A percentile compares a stretch with the other conserved stretches of the same genome.
Evolutionary conservation across 2,329 filamentous ascomycete genomes (phyloP).

Genomic region (Verticillium nonalfalfae): DNA sequence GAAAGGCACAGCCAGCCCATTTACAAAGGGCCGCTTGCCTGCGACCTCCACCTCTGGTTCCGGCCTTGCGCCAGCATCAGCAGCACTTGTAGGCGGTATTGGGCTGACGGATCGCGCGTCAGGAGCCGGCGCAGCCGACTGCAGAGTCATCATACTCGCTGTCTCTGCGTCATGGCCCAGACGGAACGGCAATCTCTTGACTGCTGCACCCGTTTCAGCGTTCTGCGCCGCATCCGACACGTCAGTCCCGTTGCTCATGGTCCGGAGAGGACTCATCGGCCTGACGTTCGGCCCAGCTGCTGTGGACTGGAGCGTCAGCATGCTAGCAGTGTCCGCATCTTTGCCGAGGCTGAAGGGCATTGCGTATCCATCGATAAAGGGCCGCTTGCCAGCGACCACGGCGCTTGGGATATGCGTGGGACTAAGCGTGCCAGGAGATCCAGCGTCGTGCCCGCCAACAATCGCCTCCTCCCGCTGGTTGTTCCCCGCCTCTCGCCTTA

Average conservation of each 20-base stretch:
- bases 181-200: conserved; percentile 67
- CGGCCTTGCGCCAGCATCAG: background rate
- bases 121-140: conserved; percentile 29
- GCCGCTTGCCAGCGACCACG: conserved; percentile 53
- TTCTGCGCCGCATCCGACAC: background rate
- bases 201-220: conserved; percentile 43
- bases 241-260: background rate
- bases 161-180: conserved; percentile 57
- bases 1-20: conserved; percentile 68
- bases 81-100: background rate
- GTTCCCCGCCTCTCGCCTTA: conserved; percentile 28
- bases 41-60: conserved; percentile 41
- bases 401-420: conserved; percentile 36
- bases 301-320: conserved; percentile 54
- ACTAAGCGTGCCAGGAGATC: conserved; percentile 32
- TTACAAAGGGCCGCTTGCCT: conserved; percentile 59
- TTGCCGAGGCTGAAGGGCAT: conserved; percentile 65
- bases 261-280: conserved; percentile 22
- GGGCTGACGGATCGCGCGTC: conserved; percentile 27
- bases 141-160: conserved; percentile 64
- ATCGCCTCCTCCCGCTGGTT: conserved; percentile 7
- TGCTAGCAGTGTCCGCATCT: conserved; percentile 61
- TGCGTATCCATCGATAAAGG: conserved; percentile 62
- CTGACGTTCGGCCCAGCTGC: conserved; percentile 23
- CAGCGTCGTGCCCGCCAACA: conserved; percentile 15